Percentiles rank a stretch among this genome's conserved stretches.
phyloP scores from a whole-genome alignment of 257 asterid genomes.

The Solanum chmielewskii region DNA sequence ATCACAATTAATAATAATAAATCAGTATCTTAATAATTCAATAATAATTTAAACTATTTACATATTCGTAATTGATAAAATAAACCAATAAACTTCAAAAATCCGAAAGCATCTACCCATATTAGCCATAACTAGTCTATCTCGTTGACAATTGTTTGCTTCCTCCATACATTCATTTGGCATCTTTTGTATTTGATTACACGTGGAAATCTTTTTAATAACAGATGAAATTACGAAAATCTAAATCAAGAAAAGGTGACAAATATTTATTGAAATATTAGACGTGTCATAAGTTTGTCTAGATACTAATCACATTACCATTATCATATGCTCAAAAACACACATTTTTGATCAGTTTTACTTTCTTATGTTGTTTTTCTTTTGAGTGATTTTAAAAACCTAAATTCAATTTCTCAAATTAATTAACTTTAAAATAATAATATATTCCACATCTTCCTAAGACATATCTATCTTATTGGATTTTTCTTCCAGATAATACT shows the following conservation, averaged over 20 bases:
- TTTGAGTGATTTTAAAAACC: neutral
- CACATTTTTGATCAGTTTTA: neutral
- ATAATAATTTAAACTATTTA: too few relatives aligned
- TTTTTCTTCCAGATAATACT: too few relatives aligned
- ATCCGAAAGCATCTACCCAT: neutral
- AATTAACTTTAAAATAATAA: neutral
- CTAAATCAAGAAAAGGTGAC: neutral
- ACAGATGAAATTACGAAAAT: neutral
- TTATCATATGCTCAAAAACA: neutral
- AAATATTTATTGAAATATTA: neutral
- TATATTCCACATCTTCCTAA: neutral
- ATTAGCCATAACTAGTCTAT: too few relatives aligned
- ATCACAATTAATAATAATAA: too few relatives aligned
- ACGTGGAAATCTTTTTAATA: neutral
- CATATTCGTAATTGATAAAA: too few relatives aligned
- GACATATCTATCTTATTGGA: neutral
- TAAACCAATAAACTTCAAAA: too few relatives aligned
- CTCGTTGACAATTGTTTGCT: neutral
- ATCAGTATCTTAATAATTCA: neutral
- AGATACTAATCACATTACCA: neutral
- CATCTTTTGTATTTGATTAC: neutral
- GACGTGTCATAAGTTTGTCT: neutral
- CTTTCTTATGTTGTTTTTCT: neutral
- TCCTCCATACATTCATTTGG: neutral
- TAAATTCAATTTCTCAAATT: neutral